These are phyloP conservation scores for Blastobotrys parvus DNA, from an alignment of 805 yeast species.

Conservation along the genomic window DNA sequence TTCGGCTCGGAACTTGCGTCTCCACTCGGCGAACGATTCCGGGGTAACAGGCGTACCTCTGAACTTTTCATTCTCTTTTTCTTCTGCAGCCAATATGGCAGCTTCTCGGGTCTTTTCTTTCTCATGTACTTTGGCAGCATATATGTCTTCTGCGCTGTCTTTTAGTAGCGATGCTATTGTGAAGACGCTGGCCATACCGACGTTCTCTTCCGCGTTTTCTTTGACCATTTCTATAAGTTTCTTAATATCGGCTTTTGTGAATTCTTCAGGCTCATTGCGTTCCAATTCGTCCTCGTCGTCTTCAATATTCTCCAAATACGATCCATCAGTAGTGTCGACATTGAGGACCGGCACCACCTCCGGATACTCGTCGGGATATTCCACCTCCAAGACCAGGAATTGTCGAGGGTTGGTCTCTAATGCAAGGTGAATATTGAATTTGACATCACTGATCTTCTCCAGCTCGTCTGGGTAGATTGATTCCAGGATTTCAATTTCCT, in stretches of 20 bases:
- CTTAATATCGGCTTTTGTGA: constrained; percentile 34
- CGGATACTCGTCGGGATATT: constrained; percentile 74
- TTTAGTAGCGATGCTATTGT: constrained; percentile 69
- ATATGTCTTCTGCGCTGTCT: constrained; percentile 68
- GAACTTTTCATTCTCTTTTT: constrained; percentile 82
- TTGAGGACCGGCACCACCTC: constrained; percentile 61
- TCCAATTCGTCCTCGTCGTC: constrained; percentile 42
- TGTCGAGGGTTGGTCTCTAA: constrained; percentile 67
- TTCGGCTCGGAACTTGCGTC: constrained; percentile 60
- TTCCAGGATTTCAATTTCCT: constrained; percentile 83
- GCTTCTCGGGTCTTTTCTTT: constrained; percentile 53
- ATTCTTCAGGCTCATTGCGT: constrained; percentile 34
- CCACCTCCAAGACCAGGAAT: constrained; percentile 45
- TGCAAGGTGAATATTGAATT: constrained; percentile 48
- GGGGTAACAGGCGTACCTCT: constrained; percentile 82
- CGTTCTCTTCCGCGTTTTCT: constrained; percentile 53
- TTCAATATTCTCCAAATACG: constrained; percentile 29
- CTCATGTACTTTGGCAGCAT: constrained; percentile 46
- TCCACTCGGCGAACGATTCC: constrained; percentile 70
- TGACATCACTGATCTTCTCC: constrained; percentile 34
- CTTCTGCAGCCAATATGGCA: constrained; percentile 55
- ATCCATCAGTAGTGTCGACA: constrained; percentile 31
- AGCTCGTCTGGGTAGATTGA: constrained; percentile 93
- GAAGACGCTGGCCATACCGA: constrained; percentile 91
- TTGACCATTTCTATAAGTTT: constrained; percentile 18